Conservation (phyloP, 1,284 basidiomycete genomes). For the Phylloboletellus chloephorus region DNA sequence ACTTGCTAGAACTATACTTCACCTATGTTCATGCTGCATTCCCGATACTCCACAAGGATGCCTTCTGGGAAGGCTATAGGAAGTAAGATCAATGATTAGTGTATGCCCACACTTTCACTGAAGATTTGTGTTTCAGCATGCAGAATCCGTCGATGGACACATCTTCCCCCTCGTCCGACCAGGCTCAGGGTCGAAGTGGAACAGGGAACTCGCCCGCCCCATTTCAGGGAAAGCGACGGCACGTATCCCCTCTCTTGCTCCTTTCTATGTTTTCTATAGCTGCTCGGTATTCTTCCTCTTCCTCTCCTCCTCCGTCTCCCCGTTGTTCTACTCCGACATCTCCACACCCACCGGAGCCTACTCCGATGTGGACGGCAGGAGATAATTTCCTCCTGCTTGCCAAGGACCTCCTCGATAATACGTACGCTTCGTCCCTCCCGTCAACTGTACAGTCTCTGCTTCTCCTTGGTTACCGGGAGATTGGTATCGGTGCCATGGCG, state of each 20-base stretch:
- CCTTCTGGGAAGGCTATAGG: slow-evolving; percentile 61
- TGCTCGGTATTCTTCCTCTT: slow-evolving; percentile 55
- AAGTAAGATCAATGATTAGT: slow-evolving; percentile 30
- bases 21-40: slow-evolving; percentile 71
- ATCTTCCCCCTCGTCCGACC: slow-evolving; percentile 33
- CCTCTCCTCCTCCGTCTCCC: slow-evolving; percentile 35
- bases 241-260: slow-evolving; percentile 62
- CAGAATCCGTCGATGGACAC: slow-evolving; percentile 22
- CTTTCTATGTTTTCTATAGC: slow-evolving; percentile 76
- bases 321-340: slow-evolving; percentile 29
- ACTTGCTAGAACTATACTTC: slow-evolving; percentile 72
- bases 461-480: slow-evolving; percentile 75
- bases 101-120: neutral
- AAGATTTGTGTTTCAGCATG: slow-evolving; percentile 17
- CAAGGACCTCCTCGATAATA: slow-evolving; percentile 60
- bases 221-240: slow-evolving; percentile 38
- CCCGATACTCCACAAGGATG: slow-evolving; percentile 66
- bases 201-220: slow-evolving; percentile 33
- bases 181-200: slow-evolving; percentile 20
- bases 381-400: slow-evolving; percentile 69
- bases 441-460: slow-evolving; percentile 74
- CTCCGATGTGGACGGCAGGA: slow-evolving; percentile 77
- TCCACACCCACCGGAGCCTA: slow-evolving; percentile 45
- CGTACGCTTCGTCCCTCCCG: slow-evolving; percentile 59
- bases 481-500: slow-evolving; percentile 84